Evolutionary conservation across 257 asterid species (phyloP), one percentile per base, ranked within the genome.

Genomic region (Primulina eburnea): DNA sequence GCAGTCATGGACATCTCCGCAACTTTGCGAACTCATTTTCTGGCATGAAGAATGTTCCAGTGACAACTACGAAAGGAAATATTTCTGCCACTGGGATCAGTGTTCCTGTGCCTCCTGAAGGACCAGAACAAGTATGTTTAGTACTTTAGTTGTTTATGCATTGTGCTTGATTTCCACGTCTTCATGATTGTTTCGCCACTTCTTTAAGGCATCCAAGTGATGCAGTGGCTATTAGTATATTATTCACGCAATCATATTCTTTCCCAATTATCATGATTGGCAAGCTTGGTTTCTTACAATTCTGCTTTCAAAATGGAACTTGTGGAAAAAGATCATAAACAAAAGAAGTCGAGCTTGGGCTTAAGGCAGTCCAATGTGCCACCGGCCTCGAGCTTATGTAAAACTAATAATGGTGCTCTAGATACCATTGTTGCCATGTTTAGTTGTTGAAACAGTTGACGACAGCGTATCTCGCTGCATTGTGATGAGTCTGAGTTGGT

Each of bases 111-210:
- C 20, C 98, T 56, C 96, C 92, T 62, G 86, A 76, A 82, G 88
- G 85, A 65, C 89, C 82, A 60, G 90, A 86, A 40, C 85, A 81
- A 30, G 98, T 87, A 87, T 69, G 96, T 80, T 73, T 24, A 38
- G 40, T 62, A n/a, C n/a, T n/a, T n/a, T n/a, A n/a, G n/a, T n/a
- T 65, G 66, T 58, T 55, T 73, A 55, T 52, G 24, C 37, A 18
- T 56, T 52, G 10, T 59, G 67, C 32, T 43, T 34, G 55, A 47
- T 63, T 60, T 16, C 26, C 18, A 11, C 67, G 52, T 43, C 43
- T 37, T 21, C 35, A 32, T 50, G 65, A 24, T 66, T 34, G 55
- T 12, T 52, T 64, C 50, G 34, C 17, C 50, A 34, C 28, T 66
- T 72, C 7, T 56, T 57, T 60, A 29, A 38, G 60, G 68, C 73